Evolutionary conservation across 371 early-diverging fungal species (phyloP), one percentile per base, ranked within the genome.

Genomic region (Mycotypha africana): DNA sequence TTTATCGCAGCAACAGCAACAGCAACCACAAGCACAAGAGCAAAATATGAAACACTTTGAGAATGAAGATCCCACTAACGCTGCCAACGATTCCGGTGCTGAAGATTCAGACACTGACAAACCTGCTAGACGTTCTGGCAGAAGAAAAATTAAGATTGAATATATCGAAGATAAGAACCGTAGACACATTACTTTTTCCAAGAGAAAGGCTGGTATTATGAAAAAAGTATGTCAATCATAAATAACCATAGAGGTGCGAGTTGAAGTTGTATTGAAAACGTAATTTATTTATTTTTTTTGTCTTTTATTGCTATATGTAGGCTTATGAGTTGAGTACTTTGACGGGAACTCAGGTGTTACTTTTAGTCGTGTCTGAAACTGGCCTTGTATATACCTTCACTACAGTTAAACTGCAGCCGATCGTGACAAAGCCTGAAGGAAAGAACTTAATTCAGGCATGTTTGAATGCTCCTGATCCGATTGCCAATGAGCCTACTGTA

Each of bases 321-420:
- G 99, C 98, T 12, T 96, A 91, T 57, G 99, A 98, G 66, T 78
- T 99, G 15, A 87, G 87, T 60, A 92, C 95, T 1, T 74, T 99
- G 56, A 99, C 99, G 9, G 98, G 98, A 34, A 95, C 98, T 2
- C 94, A 99, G 65, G 93, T 99, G 30, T 77, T 99, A 42, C 73
- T 99, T 38, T 64, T 99, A 26, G 91, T 98, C 3, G 97, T 97
- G n/a, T 92, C 95, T 3, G 98, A 95, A 62, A 96, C 95, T 23
- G 98, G 98, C 17, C 88, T 96, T 47, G 98, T 99, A 8, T 99
- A 98, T 67, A 97, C 99, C 3, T 98, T 96, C 67, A 96, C 98
- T 7, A 98, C 99, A 9, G 89, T 91, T 30, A 97, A 95, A 64
- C 75, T 99, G 23, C 94, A 95, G 60, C 96, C 97, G 9, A 78